Conservation (phyloP, 108 stramenopile genomes). For the Pseudonitzschia multistriata region DNA sequence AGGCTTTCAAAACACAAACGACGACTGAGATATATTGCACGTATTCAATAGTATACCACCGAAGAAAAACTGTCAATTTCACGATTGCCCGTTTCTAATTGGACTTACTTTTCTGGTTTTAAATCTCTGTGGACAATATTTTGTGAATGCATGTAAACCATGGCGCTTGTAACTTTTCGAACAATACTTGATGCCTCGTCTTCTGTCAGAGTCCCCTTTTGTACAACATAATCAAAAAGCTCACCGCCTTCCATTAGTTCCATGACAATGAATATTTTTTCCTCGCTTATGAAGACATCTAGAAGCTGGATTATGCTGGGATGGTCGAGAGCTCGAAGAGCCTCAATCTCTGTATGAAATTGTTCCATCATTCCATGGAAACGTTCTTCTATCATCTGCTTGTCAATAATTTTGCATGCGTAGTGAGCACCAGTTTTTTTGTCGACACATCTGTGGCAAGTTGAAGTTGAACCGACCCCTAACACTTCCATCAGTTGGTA, state of each 20-base stretch:
- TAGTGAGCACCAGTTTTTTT: constrained; percentile 58
- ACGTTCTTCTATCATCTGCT: constrained; percentile 82
- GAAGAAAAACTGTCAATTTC: background rate
- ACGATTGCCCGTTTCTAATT: background rate
- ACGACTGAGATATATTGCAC: background rate
- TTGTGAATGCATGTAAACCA: constrained; percentile 95
- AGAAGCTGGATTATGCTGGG: constrained; percentile 93
- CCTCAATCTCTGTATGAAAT: constrained; percentile 93
- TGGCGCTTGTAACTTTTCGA: constrained; percentile 83
- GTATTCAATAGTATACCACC: background rate
- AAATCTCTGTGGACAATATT: constrained; percentile 96
- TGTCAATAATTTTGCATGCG: constrained; percentile 97
- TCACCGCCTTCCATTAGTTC: constrained; percentile 98
- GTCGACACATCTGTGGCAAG: constrained; percentile 85
- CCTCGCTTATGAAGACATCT: constrained; percentile 89
- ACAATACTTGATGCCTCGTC: constrained; percentile 93
- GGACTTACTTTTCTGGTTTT: constrained; percentile 88
- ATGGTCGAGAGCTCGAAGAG: constrained; percentile 68
- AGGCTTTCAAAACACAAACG: constrained; percentile 21
- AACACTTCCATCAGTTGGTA: constrained; percentile 91
- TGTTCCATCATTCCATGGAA: constrained; percentile 92
- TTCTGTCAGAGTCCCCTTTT: constrained; percentile 85
- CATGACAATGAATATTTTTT: constrained; percentile 96
- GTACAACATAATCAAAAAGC: constrained; percentile 98
- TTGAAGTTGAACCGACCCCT: constrained; percentile 95